Percentiles rank a stretch among this genome's conserved stretches.
Conservation (phyloP, 352 stramenopile genomes). For the Phytopythium ostracodes region DNA sequence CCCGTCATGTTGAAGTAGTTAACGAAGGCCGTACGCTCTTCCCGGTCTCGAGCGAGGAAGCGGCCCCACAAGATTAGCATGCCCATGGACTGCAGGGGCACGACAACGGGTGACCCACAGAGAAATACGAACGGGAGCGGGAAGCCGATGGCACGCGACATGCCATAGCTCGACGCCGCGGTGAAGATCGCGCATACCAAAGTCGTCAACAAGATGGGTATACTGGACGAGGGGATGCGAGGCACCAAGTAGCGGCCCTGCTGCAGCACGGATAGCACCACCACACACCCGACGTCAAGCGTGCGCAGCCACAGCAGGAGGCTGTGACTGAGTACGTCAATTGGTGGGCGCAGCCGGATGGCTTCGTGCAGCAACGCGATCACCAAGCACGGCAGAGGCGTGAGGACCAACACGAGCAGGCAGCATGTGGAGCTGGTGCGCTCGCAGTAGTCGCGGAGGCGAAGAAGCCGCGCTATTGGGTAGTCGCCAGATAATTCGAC, state of each 20-base stretch:
- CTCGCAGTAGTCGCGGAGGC: conserved; percentile 1
- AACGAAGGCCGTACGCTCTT: conserved; percentile 13
- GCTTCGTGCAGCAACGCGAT: neutral
- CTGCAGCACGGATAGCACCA: neutral
- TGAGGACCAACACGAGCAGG: neutral
- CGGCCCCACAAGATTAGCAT: conserved; percentile 20
- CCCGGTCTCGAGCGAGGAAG: conserved; percentile 16
- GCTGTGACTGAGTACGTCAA: neutral
- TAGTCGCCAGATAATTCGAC: conserved; percentile 16
- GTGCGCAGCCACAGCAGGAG: conserved; percentile 27
- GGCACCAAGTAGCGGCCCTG: conserved; percentile 8
- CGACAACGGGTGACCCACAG: conserved; percentile 15
- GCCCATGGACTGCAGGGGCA: conserved; percentile 13
- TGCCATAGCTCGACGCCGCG: conserved; percentile 19
- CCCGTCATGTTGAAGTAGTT: neutral
- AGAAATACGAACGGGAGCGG: conserved; percentile 34
- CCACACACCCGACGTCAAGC: conserved; percentile 5
- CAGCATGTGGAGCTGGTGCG: neutral
- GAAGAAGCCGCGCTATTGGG: conserved; percentile 7
- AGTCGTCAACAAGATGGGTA: conserved; percentile 3
- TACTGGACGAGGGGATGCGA: conserved; percentile 10
- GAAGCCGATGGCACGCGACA: conserved; percentile 29
- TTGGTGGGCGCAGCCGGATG: neutral
- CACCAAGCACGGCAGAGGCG: conserved; percentile 2
- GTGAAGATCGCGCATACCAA: no score